phyloP scores from a whole-genome alignment of 73 alveolate genomes.

The Blepharisma japonicum region DNA sequence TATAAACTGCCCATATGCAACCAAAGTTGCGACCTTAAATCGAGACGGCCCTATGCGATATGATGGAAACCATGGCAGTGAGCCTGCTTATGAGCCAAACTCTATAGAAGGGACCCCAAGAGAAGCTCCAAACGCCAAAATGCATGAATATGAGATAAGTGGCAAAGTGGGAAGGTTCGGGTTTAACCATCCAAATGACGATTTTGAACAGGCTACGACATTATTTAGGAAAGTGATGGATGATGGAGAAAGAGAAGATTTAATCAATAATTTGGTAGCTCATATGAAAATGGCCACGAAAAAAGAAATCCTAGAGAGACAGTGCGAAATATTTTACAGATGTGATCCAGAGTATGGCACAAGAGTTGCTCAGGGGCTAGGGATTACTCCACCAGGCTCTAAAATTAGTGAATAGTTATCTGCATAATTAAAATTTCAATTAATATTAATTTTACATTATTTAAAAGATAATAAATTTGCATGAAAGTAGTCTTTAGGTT shows the following conservation, averaged over 20 bases:
- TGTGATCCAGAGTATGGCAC: constrained; percentile 13
- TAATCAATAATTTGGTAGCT: not conserved
- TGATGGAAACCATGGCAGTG: constrained; percentile 65
- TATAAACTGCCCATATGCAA: constrained; percentile 81
- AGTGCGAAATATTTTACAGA: not conserved
- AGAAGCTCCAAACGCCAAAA: not conserved
- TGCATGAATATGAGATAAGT: not conserved
- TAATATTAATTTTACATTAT: too few species aligned
- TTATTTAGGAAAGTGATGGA: not conserved
- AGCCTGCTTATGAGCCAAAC: constrained; percentile 80
- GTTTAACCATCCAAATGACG: not conserved
- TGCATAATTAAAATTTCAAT: too few species aligned
- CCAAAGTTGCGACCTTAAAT: constrained; percentile 67
- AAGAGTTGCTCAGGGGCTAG: constrained; percentile 7
- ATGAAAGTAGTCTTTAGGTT: not conserved
- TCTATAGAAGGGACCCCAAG: constrained; percentile 50
- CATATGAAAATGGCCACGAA: not conserved
- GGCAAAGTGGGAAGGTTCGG: not conserved
- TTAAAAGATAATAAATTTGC: too few species aligned
- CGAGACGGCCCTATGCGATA: constrained; percentile 80
- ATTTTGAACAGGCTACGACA: not conserved
- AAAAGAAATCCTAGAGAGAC: not conserved
- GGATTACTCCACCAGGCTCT: not conserved
- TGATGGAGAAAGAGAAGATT: not conserved
- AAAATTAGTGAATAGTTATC: too few species aligned